These are phyloP conservation scores for Hymenoscyphus occultus DNA, from an alignment of 2,329 filamentous ascomycete genomes.

Conservation along the genomic window DNA sequence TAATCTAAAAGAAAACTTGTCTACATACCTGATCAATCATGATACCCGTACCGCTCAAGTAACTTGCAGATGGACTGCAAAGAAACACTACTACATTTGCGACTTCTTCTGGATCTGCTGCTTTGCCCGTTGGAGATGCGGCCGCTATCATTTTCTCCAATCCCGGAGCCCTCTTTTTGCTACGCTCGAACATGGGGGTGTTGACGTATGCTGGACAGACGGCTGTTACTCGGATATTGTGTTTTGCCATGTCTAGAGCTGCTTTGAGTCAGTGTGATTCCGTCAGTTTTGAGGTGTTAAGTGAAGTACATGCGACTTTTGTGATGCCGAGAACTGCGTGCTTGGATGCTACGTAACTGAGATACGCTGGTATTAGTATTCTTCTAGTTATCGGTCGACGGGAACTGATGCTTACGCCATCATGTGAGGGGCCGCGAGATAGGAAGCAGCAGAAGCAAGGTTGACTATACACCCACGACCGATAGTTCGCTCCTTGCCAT, in stretches of 20 bases:
- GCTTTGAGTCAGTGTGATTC: neutral
- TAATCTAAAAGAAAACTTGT: no score
- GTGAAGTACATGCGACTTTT: no score
- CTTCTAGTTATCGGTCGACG: no score
- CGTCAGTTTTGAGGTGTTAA: no score
- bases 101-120: slow-evolving; percentile 21
- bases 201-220: slow-evolving; percentile 20
- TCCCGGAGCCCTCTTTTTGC: neutral
- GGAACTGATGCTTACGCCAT: slow-evolving; percentile 9
- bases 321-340: no score
- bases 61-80: slow-evolving; percentile 16
- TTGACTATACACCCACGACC: slow-evolving; percentile 56
- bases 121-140: neutral
- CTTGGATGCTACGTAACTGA: no score
- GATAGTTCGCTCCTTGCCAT: slow-evolving; percentile 8
- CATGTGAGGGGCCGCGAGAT: slow-evolving; percentile 29
- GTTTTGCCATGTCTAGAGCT: slow-evolving; percentile 9
- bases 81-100: slow-evolving; percentile 22
- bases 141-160: slow-evolving; percentile 1
- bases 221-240: slow-evolving; percentile 17
- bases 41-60: slow-evolving; percentile 17
- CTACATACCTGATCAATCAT: neutral
- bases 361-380: no score
- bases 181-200: slow-evolving; percentile 18
- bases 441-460: slow-evolving; percentile 42